Conservation (phyloP, 257 asterid species). For the Nicotiana benthamiana region DNA sequence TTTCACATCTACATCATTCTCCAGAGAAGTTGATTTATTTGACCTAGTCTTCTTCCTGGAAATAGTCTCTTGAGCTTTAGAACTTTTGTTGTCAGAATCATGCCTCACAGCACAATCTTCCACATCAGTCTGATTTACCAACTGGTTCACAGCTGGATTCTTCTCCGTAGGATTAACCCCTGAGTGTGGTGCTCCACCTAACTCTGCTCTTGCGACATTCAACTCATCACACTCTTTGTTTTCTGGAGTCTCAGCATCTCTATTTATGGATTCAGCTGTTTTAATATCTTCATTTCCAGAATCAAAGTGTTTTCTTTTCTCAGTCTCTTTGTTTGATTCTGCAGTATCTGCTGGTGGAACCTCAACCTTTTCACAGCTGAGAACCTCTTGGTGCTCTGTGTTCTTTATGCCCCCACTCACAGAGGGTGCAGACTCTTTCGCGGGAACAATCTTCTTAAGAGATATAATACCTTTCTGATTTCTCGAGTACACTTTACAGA, state of each 20-base stretch:
- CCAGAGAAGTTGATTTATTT: constrained; percentile 22
- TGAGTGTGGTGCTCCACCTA: constrained; percentile 16
- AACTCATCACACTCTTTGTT: constrained; percentile 18
- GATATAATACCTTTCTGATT: constrained; percentile 38
- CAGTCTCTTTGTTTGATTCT: background rate
- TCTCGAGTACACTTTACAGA: constrained; percentile 24
- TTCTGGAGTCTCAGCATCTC: constrained; percentile 43
- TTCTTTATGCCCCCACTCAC: constrained; percentile 19
- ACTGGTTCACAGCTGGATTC: constrained; percentile 6
- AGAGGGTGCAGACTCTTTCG: constrained; percentile 13
- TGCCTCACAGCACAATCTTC: constrained; percentile 20
- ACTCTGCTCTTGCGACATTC: constrained; percentile 11
- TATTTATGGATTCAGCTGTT: constrained; percentile 17
- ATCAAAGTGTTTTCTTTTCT: background rate
- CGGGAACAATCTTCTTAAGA: constrained; percentile 22
- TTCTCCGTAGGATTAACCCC: constrained; percentile 10
- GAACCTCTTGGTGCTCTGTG: constrained; percentile 12
- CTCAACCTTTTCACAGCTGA: constrained; percentile 21
- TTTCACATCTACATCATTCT: constrained; percentile 22
- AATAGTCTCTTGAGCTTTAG: constrained; percentile 23
- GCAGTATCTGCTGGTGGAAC: constrained; percentile 16
- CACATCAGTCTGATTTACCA: constrained; percentile 16
- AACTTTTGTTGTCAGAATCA: constrained; percentile 8
- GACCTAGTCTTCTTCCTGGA: constrained; percentile 17
- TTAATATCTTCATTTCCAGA: background rate